These are phyloP conservation scores for Amoebophrya sp. DNA, from an alignment of 169 alveolate species.

Conservation along the genomic window DNA sequence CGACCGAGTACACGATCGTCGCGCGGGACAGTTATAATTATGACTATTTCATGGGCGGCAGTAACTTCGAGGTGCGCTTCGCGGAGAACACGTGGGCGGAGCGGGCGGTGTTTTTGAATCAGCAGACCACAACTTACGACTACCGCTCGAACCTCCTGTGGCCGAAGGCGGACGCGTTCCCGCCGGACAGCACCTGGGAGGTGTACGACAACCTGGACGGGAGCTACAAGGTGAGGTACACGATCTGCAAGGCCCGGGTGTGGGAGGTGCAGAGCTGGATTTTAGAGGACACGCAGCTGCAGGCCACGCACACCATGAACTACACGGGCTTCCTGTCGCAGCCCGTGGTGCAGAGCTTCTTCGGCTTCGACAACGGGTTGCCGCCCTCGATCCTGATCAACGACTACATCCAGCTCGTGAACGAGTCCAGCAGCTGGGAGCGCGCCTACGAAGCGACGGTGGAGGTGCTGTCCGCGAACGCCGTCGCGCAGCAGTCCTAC, in stretches of 20 bases:
- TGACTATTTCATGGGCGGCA: background rate
- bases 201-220: background rate
- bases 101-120: background rate
- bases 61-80: background rate
- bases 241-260: background rate
- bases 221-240: background rate
- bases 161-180: background rate
- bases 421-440: background rate
- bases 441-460: background rate
- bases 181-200: background rate
- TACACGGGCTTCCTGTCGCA: background rate
- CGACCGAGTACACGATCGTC: background rate
- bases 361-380: background rate
- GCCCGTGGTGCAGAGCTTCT: background rate
- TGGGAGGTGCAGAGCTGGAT: background rate
- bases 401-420: background rate
- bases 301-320: background rate
- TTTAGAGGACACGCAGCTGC: background rate
- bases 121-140: background rate
- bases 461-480: background rate
- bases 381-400: background rate
- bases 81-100: background rate
- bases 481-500: background rate
- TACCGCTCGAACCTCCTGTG: background rate
- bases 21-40: background rate